A percentile compares a stretch with the other conserved stretches of the same genome.
Evolutionary conservation across 2,329 filamentous ascomycete species (phyloP).

Genomic region (Nigrospora oryzae): DNA sequence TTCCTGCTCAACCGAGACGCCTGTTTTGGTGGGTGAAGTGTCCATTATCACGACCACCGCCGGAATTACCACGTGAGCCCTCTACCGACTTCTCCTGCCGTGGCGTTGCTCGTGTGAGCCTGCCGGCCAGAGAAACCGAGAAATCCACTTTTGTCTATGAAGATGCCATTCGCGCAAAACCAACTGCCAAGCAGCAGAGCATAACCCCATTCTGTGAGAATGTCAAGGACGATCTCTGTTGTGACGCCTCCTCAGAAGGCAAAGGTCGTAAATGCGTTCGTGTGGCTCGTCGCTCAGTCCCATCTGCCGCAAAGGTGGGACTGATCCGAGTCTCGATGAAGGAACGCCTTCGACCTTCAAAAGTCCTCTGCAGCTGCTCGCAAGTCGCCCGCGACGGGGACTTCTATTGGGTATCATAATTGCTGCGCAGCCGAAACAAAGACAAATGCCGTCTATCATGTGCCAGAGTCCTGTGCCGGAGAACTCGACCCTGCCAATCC

Average conservation of each 20-base stretch:
- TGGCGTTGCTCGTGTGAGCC: slow-evolving; percentile 14
- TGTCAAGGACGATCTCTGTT: slow-evolving; percentile 13
- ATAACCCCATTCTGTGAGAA: slow-evolving; percentile 22
- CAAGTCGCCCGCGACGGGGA: slow-evolving; percentile 15
- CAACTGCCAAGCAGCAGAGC: slow-evolving; percentile 18
- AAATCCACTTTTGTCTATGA: slow-evolving; percentile 61
- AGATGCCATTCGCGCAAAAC: slow-evolving; percentile 23
- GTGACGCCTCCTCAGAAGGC: slow-evolving; percentile 20
- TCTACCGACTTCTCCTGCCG: slow-evolving; percentile 16
- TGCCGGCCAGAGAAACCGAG: slow-evolving; percentile 45
- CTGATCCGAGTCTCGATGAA: slow-evolving; percentile 13
- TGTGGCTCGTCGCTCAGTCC: slow-evolving; percentile 14
- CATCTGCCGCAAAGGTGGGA: slow-evolving; percentile 14
- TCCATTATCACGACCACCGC: slow-evolving; percentile 16
- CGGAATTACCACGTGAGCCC: slow-evolving; percentile 24
- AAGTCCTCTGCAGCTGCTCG: slow-evolving; percentile 25
- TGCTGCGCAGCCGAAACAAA: slow-evolving; percentile 24
- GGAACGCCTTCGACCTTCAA: slow-evolving; percentile 19
- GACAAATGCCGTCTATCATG: slow-evolving; percentile 28
- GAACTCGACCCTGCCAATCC: slow-evolving; percentile 24
- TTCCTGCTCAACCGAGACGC: slow-evolving; percentile 22
- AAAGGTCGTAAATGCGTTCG: slow-evolving; percentile 21
- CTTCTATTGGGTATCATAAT: slow-evolving; percentile 28
- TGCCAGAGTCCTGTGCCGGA: slow-evolving; percentile 21
- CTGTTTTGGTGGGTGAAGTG: slow-evolving; percentile 7